phyloP scores from a whole-genome alignment of 495 filamentous ascomycete genomes.

The Tuber melanosporum region DNA sequence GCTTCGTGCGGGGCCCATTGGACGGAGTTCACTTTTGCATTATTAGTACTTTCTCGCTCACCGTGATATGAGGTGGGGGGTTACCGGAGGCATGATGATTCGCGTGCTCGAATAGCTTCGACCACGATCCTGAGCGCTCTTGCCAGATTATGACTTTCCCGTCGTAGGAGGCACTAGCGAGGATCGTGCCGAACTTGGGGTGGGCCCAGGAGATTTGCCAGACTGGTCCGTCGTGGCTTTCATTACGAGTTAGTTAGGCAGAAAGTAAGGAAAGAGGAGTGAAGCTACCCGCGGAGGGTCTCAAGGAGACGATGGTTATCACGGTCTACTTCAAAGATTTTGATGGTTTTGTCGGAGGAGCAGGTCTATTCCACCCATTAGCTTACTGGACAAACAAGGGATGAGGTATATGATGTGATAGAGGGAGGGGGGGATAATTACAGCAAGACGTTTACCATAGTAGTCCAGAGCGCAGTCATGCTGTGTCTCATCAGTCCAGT shows the following conservation, averaged over 20 bases:
- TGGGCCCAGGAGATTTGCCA: slow-evolving; percentile 98
- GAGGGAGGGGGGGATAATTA: slow-evolving; percentile 15
- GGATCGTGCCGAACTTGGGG: slow-evolving; percentile 95
- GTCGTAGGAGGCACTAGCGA: slow-evolving; percentile 89
- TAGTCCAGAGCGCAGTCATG: slow-evolving; percentile 98
- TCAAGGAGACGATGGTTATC: slow-evolving; percentile 84
- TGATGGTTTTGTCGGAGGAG: slow-evolving; percentile 96
- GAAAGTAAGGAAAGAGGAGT: slow-evolving; percentile 12
- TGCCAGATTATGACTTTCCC: slow-evolving; percentile 98
- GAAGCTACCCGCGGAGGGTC: slow-evolving; percentile 81
- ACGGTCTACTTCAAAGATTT: slow-evolving; percentile 97
- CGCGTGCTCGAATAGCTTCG: slow-evolving; percentile 35
- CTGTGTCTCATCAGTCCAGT: slow-evolving; percentile 47
- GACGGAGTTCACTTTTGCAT: slow-evolving; percentile 70
- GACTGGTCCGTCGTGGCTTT: slow-evolving; percentile 86
- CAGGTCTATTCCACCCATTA: slow-evolving; percentile 55
- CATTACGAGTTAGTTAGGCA: slow-evolving; percentile 19
- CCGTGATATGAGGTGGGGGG: background rate
- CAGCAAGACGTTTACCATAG: slow-evolving; percentile 87
- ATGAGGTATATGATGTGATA: background rate
- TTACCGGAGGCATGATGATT: slow-evolving; percentile 42
- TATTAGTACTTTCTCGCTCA: slow-evolving; percentile 12
- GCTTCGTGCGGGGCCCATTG: slow-evolving; percentile 95
- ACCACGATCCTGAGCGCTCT: slow-evolving; percentile 52
- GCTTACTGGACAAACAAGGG: background rate